Evolutionary conservation across 176 grass and related monocot species (phyloP).

Genomic region (Hordeum vulgare): DNA sequence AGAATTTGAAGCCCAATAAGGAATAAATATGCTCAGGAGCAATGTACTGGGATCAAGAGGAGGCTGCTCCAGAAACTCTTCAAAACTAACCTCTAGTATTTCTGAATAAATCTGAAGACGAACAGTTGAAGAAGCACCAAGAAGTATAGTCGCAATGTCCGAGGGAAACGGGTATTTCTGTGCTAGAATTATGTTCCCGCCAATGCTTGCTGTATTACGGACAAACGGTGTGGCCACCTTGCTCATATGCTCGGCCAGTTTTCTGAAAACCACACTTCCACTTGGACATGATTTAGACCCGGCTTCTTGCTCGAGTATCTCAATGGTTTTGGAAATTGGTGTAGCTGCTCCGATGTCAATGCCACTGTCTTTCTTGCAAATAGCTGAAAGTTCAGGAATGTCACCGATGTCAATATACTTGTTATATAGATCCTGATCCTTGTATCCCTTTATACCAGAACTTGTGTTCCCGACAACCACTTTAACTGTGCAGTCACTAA

Average conservation of each 20-base stretch:
- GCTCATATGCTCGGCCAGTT: slow-evolving; percentile 68
- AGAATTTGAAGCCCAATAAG: slow-evolving; percentile 31
- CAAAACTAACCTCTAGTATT: slow-evolving; percentile 42
- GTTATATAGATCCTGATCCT: slow-evolving; percentile 43
- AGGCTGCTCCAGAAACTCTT: slow-evolving; percentile 50
- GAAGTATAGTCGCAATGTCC: slow-evolving; percentile 68
- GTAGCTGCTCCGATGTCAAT: slow-evolving; percentile 57
- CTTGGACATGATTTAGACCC: neutral
- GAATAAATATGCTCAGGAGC: slow-evolving; percentile 62
- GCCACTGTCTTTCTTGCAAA: slow-evolving; percentile 25
- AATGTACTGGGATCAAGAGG: slow-evolving; percentile 36
- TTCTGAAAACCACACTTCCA: slow-evolving; percentile 37
- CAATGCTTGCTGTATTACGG: slow-evolving; percentile 66
- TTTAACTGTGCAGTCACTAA: slow-evolving; percentile 29
- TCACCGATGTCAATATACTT: slow-evolving; percentile 57
- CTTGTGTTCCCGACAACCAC: slow-evolving; percentile 61
- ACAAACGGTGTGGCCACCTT: slow-evolving; percentile 69
- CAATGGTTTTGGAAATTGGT: slow-evolving; percentile 44
- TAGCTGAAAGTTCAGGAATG: slow-evolving; percentile 51
- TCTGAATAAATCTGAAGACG: slow-evolving; percentile 33
- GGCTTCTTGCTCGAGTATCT: slow-evolving; percentile 29
- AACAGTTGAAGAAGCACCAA: slow-evolving; percentile 46
- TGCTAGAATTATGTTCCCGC: slow-evolving; percentile 69
- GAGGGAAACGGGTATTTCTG: slow-evolving; percentile 62
- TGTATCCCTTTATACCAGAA: slow-evolving; percentile 47